Conservation (phyloP, 1,284 basidiomycete genomes). For the Pseudozyma thailandica region DNA sequence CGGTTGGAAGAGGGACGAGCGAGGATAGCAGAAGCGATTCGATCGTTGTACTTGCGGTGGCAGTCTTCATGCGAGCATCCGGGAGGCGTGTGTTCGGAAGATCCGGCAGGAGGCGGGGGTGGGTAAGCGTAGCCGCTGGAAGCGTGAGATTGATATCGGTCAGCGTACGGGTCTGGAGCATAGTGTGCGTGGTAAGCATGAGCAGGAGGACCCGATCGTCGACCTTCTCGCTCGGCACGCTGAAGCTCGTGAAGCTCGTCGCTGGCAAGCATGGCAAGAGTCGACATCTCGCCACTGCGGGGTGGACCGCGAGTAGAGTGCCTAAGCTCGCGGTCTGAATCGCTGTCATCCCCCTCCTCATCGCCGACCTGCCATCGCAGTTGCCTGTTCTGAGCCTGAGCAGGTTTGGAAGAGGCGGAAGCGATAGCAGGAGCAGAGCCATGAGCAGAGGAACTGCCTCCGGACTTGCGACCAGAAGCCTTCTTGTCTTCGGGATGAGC, state of each 20-base stretch:
- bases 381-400: conserved; percentile 20
- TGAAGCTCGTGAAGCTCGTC: conserved; percentile 65
- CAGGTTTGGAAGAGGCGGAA: conserved; percentile 32
- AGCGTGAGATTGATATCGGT: conserved; percentile 33
- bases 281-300: conserved; percentile 62
- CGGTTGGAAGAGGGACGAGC: conserved; percentile 30
- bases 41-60: conserved; percentile 60
- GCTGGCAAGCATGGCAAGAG: conserved; percentile 62
- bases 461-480: conserved; percentile 30
- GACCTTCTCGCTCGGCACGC: conserved; percentile 55
- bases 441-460: conserved; percentile 12
- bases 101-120: conserved; percentile 7
- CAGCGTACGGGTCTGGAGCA: conserved; percentile 38
- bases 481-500: conserved; percentile 35
- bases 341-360: conserved; percentile 55
- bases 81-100: conserved; percentile 42
- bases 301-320: conserved; percentile 10
- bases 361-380: conserved; percentile 50
- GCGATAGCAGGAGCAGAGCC: conserved; percentile 29
- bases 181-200: conserved; percentile 30
- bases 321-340: conserved; percentile 50
- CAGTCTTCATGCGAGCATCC: conserved; percentile 62
- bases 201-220: conserved; percentile 22
- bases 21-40: conserved; percentile 52
- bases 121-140: conserved; percentile 26